A percentile compares a stretch with the other conserved stretches of the same genome.
phyloP scores from a whole-genome alignment of 352 stramenopile species.

The Globisporangium yorkense region DNA sequence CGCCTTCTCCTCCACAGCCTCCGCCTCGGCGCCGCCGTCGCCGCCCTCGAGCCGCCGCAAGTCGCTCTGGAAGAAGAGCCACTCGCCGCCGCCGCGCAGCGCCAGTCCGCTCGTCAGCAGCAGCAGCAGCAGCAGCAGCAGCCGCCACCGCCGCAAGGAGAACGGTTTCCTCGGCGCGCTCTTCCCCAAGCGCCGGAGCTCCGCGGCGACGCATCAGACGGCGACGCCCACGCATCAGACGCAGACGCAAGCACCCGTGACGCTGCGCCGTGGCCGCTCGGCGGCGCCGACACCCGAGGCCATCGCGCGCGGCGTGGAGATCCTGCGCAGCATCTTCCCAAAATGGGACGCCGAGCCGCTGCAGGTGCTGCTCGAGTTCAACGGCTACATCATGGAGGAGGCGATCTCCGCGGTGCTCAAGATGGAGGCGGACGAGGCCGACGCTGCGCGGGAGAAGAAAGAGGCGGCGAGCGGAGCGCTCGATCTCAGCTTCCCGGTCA shows the following conservation, averaged over 20 bases:
- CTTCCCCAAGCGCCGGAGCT: conserved; percentile 14
- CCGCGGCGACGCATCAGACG: background rate
- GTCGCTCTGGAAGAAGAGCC: conserved; percentile 14
- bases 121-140: conserved; percentile 1
- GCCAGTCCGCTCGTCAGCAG: conserved; percentile 4
- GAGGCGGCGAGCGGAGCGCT: background rate
- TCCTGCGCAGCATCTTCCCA: conserved; percentile 78
- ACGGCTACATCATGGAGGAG: conserved; percentile 77
- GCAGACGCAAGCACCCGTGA: background rate
- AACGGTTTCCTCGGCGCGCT: conserved; percentile 12
- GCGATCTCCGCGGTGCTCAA: conserved; percentile 71
- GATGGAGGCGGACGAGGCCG: conserved; percentile 55
- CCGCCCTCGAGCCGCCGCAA: conserved; percentile 12
- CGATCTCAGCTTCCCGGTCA: conserved; percentile 32
- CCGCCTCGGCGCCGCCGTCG: conserved; percentile 1
- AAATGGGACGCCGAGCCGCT: conserved; percentile 66
- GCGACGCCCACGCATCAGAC: background rate
- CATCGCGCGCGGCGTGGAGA: conserved; percentile 55
- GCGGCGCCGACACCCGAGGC: conserved; percentile 35
- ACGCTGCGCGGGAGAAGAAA: background rate
- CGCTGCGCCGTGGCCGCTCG: background rate
- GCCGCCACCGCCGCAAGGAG: conserved; percentile 10
- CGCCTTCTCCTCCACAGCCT: background rate
- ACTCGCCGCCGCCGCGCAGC: conserved; percentile 6
- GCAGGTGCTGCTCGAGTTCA: conserved; percentile 66